Conservation (phyloP, 2,329 filamentous ascomycete species). For the Aspergillus puulaauensis region DNA sequence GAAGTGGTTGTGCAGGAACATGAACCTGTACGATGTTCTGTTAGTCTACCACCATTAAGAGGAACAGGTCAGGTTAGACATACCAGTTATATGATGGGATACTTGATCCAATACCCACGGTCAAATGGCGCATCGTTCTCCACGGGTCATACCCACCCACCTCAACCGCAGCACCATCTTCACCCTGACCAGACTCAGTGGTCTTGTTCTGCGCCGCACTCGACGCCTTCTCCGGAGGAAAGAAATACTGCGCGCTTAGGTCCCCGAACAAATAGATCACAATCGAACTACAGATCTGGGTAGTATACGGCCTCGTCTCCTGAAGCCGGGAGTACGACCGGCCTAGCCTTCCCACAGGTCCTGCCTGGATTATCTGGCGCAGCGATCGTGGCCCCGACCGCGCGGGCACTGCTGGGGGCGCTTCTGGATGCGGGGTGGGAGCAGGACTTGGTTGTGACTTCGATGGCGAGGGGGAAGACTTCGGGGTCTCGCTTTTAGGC, state of each 20-base stretch:
- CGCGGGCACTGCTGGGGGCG: slow-evolving; percentile 20
- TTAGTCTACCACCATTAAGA: neutral
- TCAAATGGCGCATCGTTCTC: slow-evolving; percentile 68
- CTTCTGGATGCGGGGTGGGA: slow-evolving; percentile 16
- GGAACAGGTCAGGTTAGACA: slow-evolving; percentile 18
- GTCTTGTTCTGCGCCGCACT: neutral
- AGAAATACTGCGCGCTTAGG: slow-evolving; percentile 71
- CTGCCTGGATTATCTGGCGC: slow-evolving; percentile 29
- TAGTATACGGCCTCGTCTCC: slow-evolving; percentile 69
- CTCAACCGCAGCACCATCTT: slow-evolving; percentile 24
- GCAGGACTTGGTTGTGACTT: slow-evolving; percentile 12
- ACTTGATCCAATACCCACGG: slow-evolving; percentile 70
- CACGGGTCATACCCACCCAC: slow-evolving; percentile 60
- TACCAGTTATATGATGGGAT: slow-evolving; percentile 85
- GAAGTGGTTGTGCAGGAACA: slow-evolving; percentile 77
- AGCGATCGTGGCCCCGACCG: slow-evolving; percentile 23
- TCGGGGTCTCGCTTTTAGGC: neutral
- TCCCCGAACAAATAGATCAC: slow-evolving; percentile 79
- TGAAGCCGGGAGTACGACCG: slow-evolving; percentile 68
- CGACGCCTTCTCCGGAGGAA: slow-evolving; percentile 33
- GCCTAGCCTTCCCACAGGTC: slow-evolving; percentile 35
- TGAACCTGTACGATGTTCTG: slow-evolving; percentile 56
- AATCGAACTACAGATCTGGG: slow-evolving; percentile 73
- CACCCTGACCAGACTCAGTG: slow-evolving; percentile 27
- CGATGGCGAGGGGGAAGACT: neutral